Conservation (phyloP, 2,329 filamentous ascomycete species). For the Bipolaris cookei region DNA sequence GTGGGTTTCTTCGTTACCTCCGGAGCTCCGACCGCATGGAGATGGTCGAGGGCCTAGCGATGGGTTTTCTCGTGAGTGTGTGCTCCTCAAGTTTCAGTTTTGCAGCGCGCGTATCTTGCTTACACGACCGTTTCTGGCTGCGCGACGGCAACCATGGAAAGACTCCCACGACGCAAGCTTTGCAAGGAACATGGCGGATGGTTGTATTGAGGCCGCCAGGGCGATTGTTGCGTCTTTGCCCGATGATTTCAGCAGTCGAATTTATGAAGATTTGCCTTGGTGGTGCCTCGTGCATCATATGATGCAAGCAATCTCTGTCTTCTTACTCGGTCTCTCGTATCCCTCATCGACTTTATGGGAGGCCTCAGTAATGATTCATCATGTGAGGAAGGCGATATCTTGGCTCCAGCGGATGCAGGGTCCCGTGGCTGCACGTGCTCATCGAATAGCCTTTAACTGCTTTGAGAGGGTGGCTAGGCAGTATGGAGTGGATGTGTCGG, state of each 20-base stretch:
- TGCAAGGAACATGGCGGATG: conserved; percentile 39
- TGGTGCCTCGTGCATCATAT: conserved; percentile 51
- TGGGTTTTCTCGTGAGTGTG: conserved; percentile 33
- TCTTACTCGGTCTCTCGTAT: conserved; percentile 49
- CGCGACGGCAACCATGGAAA: conserved; percentile 28
- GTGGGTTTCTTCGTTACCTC: conserved; percentile 43
- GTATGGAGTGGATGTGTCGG: conserved; percentile 22
- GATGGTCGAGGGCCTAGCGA: conserved; percentile 1
- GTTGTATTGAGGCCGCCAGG: conserved; percentile 49
- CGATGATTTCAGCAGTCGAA: conserved; percentile 35
- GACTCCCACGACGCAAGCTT: conserved; percentile 33
- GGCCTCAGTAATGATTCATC: conserved; percentile 26
- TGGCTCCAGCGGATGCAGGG: conserved; percentile 47
- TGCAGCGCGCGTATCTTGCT: conserved; percentile 51
- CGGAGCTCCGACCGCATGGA: conserved; percentile 38
- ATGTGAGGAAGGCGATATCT: conserved; percentile 39
- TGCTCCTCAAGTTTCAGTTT: conserved; percentile 44
- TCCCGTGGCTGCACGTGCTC: conserved; percentile 34
- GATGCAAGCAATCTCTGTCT: conserved; percentile 49
- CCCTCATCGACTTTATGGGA: conserved; percentile 29
- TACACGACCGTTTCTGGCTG: conserved; percentile 48
- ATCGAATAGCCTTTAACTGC: conserved; percentile 25
- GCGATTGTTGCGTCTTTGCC: conserved; percentile 46
- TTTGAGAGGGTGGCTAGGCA: conserved; percentile 30
- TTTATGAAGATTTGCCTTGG: conserved; percentile 50